phyloP scores from a whole-genome alignment of 2,329 filamentous ascomycete genomes.

The Cytospora paraplurivora region DNA sequence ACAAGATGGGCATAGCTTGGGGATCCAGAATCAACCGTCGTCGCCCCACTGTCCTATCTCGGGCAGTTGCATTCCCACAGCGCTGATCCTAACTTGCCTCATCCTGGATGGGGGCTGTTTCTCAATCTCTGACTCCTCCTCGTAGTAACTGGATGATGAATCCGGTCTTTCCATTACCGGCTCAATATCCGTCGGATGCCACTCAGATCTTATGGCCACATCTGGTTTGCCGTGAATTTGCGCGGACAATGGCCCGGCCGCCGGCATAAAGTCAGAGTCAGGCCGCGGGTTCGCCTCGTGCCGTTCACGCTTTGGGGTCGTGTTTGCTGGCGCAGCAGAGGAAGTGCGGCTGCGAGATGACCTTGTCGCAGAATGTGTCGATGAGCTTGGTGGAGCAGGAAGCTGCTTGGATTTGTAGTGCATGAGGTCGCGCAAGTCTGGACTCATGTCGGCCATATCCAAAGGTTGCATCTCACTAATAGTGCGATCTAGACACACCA shows the following conservation, averaged over 20 bases:
- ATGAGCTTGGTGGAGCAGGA: conserved; percentile 12
- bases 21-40: conserved; percentile 19
- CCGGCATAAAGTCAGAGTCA: conserved; percentile 14
- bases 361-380: conserved; percentile 19
- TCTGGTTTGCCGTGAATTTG: not conserved
- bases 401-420: conserved; percentile 32
- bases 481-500: conserved; percentile 32
- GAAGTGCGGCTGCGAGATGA: conserved; percentile 23
- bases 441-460: conserved; percentile 33
- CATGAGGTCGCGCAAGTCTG: conserved; percentile 35
- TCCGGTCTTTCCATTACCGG: conserved; percentile 37
- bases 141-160: conserved; percentile 36
- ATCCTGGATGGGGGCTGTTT: conserved; percentile 35
- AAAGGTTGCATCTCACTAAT: conserved; percentile 20
- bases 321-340: conserved; percentile 16
- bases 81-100: conserved; percentile 41
- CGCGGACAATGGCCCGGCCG: not conserved
- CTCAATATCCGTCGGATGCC: not conserved
- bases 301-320: not conserved
- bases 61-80: conserved; percentile 36
- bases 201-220: not conserved
- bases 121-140: conserved; percentile 27
- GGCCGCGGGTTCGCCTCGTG: conserved; percentile 9
- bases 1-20: not conserved
- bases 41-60: conserved; percentile 27